Evolutionary conservation across 1,284 basidiomycete genomes (phyloP), one percentile per base, ranked within the genome.

Genomic region (Agroathelia rolfsii): DNA sequence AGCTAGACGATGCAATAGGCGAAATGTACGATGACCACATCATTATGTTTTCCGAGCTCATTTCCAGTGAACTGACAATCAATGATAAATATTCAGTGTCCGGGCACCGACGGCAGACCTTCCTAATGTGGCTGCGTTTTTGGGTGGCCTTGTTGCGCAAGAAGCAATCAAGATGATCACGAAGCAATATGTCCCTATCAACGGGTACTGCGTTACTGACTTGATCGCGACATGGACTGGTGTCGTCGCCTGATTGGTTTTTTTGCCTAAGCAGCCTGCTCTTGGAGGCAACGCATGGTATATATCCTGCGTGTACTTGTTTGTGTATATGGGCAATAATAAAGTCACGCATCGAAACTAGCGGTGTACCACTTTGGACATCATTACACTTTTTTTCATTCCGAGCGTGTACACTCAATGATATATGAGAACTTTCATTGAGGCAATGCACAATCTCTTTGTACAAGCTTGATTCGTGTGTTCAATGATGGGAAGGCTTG

Each of bases 111-210:
- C 76, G 2, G 77, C 86, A 1, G 88, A 94, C 45, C 59, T 97
- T 1, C 92, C 94, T 0, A 93, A 90, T 42, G 93, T 83, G 0
- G 87, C 95, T 0, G 92, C 92, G 0, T 77, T 98, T 49, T 60
- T 97, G 2, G 95, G 95, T 10, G 95, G 94, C 1, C 57, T 98
- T 12, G 84, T 93, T 16, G 90, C 90, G n/a, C 95, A 98, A 48
- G 95, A 98, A 57, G 78, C 80, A 5, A 97, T 98, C 71, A 98
- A 99, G 69, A 70, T 97, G 56, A 82, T 96, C 47, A 97, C 94
- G 40, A 80, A 79, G 50, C 95, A 98, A 59, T 99, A 99, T 55
- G 69, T 90, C 13, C 94, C 94, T 2, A 70, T 95, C 37, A 77
- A 85, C 46, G 88, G 90, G 13, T 83, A 81, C 40, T 88, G 84